These are phyloP conservation scores for Tympanopsis confertula DNA, from an alignment of 2,329 filamentous ascomycete species.

Conservation along the genomic window DNA sequence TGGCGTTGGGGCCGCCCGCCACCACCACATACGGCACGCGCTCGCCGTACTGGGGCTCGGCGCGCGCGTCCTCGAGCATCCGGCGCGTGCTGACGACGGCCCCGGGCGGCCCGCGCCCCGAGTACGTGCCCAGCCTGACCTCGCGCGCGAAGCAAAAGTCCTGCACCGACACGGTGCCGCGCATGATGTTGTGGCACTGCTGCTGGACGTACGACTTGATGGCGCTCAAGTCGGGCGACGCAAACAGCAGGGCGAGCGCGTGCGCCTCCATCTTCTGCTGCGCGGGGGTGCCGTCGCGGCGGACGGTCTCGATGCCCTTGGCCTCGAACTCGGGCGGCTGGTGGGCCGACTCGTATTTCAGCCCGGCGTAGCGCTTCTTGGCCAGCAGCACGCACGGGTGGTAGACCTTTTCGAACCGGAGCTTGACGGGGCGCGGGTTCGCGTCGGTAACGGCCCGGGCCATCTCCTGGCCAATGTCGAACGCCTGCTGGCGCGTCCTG, in stretches of 20 bases:
- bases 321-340: slow-evolving; percentile 91
- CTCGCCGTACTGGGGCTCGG: slow-evolving; percentile 90
- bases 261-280: slow-evolving; percentile 96
- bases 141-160: slow-evolving; percentile 94
- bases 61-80: slow-evolving; percentile 76
- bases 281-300: slow-evolving; percentile 84
- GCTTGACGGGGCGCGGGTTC: slow-evolving; percentile 83
- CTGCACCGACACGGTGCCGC: slow-evolving; percentile 74
- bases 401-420: slow-evolving; percentile 98
- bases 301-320: slow-evolving; percentile 95
- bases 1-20: slow-evolving; percentile 72
- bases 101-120: too few species aligned
- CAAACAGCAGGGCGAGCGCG: slow-evolving; percentile 76
- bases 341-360: slow-evolving; percentile 75
- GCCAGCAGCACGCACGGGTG: slow-evolving; percentile 86
- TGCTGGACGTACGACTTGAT: slow-evolving; percentile 83
- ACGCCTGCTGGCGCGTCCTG: slow-evolving; percentile 75
- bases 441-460: slow-evolving; percentile 73
- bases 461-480: slow-evolving; percentile 86
- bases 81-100: slow-evolving; percentile 76
- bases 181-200: slow-evolving; percentile 88
- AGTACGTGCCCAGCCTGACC: slow-evolving; percentile 81
- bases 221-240: slow-evolving; percentile 75
- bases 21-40: slow-evolving; percentile 90
- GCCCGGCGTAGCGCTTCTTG: slow-evolving; percentile 96